Base-by-base conservation (phyloP, 1,139 yeast genomes). In the Suhomyces yuchorum region DNA sequence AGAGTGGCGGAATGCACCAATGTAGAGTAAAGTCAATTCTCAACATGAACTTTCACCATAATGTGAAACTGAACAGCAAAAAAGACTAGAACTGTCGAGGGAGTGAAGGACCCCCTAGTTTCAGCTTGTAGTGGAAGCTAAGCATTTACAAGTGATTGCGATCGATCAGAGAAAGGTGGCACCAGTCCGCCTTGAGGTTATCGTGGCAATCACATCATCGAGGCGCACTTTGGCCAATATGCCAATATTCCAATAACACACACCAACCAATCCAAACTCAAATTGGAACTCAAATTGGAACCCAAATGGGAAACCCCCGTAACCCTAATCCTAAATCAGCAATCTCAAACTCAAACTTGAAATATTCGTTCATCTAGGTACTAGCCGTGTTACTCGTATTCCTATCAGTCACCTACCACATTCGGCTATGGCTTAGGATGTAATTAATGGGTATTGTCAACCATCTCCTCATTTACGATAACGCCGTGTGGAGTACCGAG, bases 151-250 rank as follows among this genome's bases (percentile, higher is more conserved):
- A n/a, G n/a, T n/a, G n/a, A n/a, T n/a, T n/a, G n/a, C n/a, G n/a
- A n/a, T n/a, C n/a, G n/a, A n/a, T n/a, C n/a, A n/a, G n/a, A n/a
- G n/a, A n/a, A n/a, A n/a, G n/a, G n/a, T n/a, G n/a, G n/a, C n/a
- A n/a, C n/a, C n/a, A n/a, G n/a, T n/a, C 18, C 11, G 18, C 18
- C 34, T n/a, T 14, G 34, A 30, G n/a, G n/a, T n/a, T n/a, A n/a
- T n/a, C n/a, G n/a, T n/a, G n/a, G n/a, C 4, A 24, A 37, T 37
- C 30, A 14, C 39, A 37, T 23, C 39, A 37, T 37, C 30, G 30
- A 37, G 39, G 30, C 39, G 24, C 19, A 37, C 5, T 14, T 37
- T 37, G 28, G 8, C 39, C 39, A 37, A 23, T 37, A 22, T n/a
- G 3, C 18, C 11, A 14, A 30, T 14, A 30, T 3, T 7, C 18